Conservation (phyloP, 2,329 filamentous ascomycete species). For the Colletotrichum horii region DNA sequence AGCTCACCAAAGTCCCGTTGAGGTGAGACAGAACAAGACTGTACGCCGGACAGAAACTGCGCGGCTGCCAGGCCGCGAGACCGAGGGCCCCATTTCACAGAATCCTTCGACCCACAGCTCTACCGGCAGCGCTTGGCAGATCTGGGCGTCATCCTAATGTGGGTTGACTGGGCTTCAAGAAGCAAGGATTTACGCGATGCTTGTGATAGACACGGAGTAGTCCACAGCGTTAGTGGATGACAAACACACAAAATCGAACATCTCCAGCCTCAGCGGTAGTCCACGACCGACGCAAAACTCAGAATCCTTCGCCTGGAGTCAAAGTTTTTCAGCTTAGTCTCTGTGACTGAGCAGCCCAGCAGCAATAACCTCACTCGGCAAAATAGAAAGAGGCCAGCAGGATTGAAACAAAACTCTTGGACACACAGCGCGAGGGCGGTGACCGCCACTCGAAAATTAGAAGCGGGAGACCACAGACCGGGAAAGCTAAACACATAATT, state of each 20-base stretch:
- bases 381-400: background rate
- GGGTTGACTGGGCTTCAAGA: background rate
- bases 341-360: background rate
- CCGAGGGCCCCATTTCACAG: background rate
- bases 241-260: background rate
- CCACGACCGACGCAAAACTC: background rate
- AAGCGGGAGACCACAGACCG: background rate
- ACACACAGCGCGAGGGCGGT: background rate
- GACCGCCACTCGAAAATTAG: background rate
- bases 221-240: background rate
- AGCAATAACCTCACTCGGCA: background rate
- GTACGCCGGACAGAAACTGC: background rate
- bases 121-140: background rate
- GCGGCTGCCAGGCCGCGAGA: background rate
- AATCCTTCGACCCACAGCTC: conserved; percentile 10
- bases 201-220: background rate
- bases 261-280: background rate
- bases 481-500: background rate
- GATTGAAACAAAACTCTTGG: background rate
- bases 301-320: background rate
- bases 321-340: background rate
- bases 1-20: background rate
- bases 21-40: background rate
- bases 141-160: background rate
- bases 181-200: background rate